Evolutionary conservation across 2,329 filamentous ascomycete species (phyloP).

Genomic region (Penicillium griseofulvum): DNA sequence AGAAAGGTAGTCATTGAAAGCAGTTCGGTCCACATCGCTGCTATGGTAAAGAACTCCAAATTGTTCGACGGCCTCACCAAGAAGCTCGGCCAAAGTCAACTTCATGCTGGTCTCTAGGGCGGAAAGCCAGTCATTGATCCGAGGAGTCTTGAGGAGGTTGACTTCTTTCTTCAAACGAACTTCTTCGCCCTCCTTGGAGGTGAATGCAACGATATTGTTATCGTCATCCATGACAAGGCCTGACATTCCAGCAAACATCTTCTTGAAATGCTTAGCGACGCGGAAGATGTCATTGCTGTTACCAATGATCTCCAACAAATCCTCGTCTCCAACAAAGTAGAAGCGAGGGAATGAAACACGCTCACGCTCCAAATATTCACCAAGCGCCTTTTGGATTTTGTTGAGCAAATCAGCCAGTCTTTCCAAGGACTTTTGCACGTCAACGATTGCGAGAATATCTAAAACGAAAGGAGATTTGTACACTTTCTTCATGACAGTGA

Average conservation of each 20-base stretch:
- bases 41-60: conserved; percentile 77
- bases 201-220: conserved; percentile 83
- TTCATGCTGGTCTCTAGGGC: conserved; percentile 93
- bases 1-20: conserved; percentile 76
- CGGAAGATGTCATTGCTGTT: conserved; percentile 97
- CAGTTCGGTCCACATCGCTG: conserved; percentile 65
- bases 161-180: conserved; percentile 88
- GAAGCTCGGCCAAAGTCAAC: conserved; percentile 81
- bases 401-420: conserved; percentile 93
- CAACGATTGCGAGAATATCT: conserved; percentile 92
- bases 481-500: conserved; percentile 99
- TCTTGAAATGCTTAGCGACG: conserved; percentile 98
- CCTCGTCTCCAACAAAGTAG: conserved; percentile 99
- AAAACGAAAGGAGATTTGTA: conserved; percentile 94
- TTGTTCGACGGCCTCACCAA: conserved; percentile 79
- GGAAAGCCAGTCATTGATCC: conserved; percentile 98
- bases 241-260: conserved; percentile 98
- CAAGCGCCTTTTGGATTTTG: conserved; percentile 98
- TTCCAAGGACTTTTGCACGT: conserved; percentile 93
- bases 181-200: conserved; percentile 90
- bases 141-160: conserved; percentile 85
- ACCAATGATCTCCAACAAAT: conserved; percentile 96
- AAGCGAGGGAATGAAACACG: conserved; percentile 96
- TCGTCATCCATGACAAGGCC: conserved; percentile 91
- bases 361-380: conserved; percentile 97